Base-by-base conservation (phyloP, 345 rosid species). In the Noccaea caerulescens region DNA sequence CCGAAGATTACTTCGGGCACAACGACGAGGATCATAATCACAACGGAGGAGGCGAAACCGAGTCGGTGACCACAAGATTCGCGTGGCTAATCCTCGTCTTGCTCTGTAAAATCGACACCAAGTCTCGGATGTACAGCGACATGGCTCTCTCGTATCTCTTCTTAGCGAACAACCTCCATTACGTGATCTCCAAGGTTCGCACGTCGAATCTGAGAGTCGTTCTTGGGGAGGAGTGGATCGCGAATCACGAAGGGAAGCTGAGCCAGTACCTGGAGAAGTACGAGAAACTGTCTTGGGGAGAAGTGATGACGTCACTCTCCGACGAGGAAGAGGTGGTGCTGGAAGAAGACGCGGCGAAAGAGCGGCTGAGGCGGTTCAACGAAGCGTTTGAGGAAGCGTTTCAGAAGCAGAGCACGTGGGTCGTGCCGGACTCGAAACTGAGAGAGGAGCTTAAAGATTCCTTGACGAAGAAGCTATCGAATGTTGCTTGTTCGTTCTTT, bases 61-160 rank as follows among this genome's bases (percentile, higher is more conserved):
- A 16, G 44, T 82, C 84, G 2, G 71, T 83, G 5, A 72, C 88
- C 0, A 45, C 68, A 7, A 73, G 89, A 44, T 13, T 92, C 4
- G 87, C 90, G 2, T 89, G 96, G 96, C 68, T 89, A 3, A 71
- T 88, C 25, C 89, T 92, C 11, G 73, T 92, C 23, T 38, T 89
- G 43, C 80, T 92, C 2, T 92, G 96, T 77, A 92, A 92, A 52
- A 75, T 92, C 62, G 96, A 92, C 76, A 76, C 85, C n/a, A 88
- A 77, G 47, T 85, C 92, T 7, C 78, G 81, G 49, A 45, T 56
- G 3, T 86, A 89, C 86, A 86, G 78, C 25, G 86, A 89, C 66
- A 83, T 67, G 37, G 77, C 89, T 8, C 85, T 83, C 8, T 86
- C 96, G 0, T 88, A 92, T 72, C 79, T 92, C 33, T 92, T 88